Percentiles rank a stretch among this genome's conserved stretches.
These are phyloP conservation scores for Pouteria campechiana DNA, from an alignment of 179 eudicot species.

Conservation along the genomic window DNA sequence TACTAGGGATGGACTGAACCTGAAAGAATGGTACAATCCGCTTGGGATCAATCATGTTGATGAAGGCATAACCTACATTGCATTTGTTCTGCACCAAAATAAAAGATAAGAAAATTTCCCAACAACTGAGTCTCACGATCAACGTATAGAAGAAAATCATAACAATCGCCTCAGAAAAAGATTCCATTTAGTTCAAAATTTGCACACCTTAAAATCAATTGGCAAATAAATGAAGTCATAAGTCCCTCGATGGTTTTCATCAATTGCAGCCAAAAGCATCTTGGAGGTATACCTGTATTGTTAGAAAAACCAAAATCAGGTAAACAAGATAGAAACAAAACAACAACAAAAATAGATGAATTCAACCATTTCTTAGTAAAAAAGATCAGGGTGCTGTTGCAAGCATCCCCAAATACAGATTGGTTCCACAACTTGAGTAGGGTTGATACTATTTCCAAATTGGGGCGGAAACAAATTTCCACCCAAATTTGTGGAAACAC, in stretches of 20 bases:
- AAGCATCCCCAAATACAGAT: too few species aligned
- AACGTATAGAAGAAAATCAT: neutral
- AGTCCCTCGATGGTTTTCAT: conserved; percentile 70
- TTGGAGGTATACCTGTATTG: conserved; percentile 72
- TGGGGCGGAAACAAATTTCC: too few species aligned
- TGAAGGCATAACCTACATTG: conserved; percentile 85
- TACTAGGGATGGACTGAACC: conserved; percentile 20
- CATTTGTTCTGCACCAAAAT: conserved; percentile 62
- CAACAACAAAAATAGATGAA: too few species aligned
- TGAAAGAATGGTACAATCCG: conserved; percentile 52
- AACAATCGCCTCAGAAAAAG: too few species aligned
- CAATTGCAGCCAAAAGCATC: conserved; percentile 86
- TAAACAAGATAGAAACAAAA: neutral
- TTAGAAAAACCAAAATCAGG: too few species aligned
- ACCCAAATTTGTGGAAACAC: too few species aligned
- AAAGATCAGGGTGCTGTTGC: too few species aligned
- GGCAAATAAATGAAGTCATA: conserved; percentile 80
- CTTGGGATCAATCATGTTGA: conserved; percentile 70
- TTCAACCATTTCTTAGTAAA: too few species aligned
- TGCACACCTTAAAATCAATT: conserved; percentile 79
- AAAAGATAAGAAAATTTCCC: neutral
- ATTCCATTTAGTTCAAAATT: too few species aligned
- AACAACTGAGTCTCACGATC: too few species aligned
- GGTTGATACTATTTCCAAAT: too few species aligned
- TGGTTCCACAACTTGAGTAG: too few species aligned